These are phyloP conservation scores for Sporisorium reilianum DNA, from an alignment of 1,284 basidiomycete species.

Conservation along the genomic window DNA sequence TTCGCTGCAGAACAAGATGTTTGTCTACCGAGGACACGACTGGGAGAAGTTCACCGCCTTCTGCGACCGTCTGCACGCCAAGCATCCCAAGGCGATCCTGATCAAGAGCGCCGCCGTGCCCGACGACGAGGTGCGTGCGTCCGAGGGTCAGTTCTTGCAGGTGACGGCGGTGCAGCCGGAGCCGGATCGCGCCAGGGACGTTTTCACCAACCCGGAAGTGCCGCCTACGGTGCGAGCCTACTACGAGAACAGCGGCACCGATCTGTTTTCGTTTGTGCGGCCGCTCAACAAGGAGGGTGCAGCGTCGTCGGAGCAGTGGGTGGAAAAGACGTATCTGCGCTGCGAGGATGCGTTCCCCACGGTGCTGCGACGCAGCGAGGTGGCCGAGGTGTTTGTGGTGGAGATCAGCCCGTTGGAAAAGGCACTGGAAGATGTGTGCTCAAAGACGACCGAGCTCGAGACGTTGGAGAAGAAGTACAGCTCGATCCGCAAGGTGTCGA, in stretches of 20 bases:
- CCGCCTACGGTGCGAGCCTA: slow-evolving; percentile 83
- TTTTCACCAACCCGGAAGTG: slow-evolving; percentile 88
- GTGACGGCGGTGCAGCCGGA: slow-evolving; percentile 87
- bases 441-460: slow-evolving; percentile 81
- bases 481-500: slow-evolving; percentile 79
- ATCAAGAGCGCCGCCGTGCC: slow-evolving; percentile 82
- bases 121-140: slow-evolving; percentile 72
- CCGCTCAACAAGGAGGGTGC: slow-evolving; percentile 37
- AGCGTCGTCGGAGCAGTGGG: slow-evolving; percentile 73
- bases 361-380: slow-evolving; percentile 88
- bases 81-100: slow-evolving; percentile 87
- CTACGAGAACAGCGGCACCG: slow-evolving; percentile 78
- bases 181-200: slow-evolving; percentile 80
- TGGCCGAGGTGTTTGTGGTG: slow-evolving; percentile 79
- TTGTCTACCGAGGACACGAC: slow-evolving; percentile 86
- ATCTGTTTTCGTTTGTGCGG: slow-evolving; percentile 76
- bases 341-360: slow-evolving; percentile 89
- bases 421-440: slow-evolving; percentile 83
- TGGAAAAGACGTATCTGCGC: slow-evolving; percentile 76
- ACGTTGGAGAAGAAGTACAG: slow-evolving; percentile 80
- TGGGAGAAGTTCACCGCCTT: slow-evolving; percentile 84
- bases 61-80: slow-evolving; percentile 91
- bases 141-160: slow-evolving; percentile 72
- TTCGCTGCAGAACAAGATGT: slow-evolving; percentile 85
- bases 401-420: slow-evolving; percentile 89